phyloP scores from a whole-genome alignment of 1,139 yeast genomes.

The Pichia terricola region DNA sequence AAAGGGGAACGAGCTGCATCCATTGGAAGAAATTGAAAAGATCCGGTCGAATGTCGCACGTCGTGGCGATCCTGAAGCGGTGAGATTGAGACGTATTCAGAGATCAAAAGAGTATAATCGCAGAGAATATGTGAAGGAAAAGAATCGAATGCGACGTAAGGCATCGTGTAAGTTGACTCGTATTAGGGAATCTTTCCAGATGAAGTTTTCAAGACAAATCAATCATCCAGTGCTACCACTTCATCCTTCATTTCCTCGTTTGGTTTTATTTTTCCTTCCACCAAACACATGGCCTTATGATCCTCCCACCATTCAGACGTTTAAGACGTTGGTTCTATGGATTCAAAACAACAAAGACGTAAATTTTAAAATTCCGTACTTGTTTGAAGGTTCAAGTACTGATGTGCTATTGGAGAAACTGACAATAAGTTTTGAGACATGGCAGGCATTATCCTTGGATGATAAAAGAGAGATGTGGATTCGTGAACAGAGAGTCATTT shows the following conservation, averaged over 20 bases:
- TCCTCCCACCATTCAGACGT: conserved; percentile 37
- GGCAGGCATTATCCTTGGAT: conserved; percentile 29
- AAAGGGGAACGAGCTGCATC: conserved; percentile 37
- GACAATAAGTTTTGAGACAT: conserved; percentile 33
- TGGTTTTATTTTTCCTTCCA: conserved; percentile 36
- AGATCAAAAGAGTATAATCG: conserved; percentile 35
- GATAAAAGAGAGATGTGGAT: conserved; percentile 32
- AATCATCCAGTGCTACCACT: conserved; percentile 32
- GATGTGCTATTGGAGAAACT: conserved; percentile 24
- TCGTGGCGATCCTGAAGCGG: conserved; percentile 35
- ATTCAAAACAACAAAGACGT: conserved; percentile 13
- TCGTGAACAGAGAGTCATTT: conserved; percentile 34
- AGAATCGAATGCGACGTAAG: conserved; percentile 31
- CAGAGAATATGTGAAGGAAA: conserved; percentile 35
- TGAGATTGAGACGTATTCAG: conserved; percentile 30
- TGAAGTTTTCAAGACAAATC: conserved; percentile 28
- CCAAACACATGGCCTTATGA: conserved; percentile 40
- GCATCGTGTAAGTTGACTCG: conserved; percentile 27
- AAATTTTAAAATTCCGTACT: conserved; percentile 9
- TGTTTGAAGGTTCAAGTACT: conserved; percentile 5
- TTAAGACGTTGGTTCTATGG: conserved; percentile 17
- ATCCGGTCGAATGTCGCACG: conserved; percentile 38
- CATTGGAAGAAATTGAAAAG: conserved; percentile 32
- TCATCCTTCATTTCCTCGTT: conserved; percentile 37
- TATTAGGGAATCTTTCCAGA: conserved; percentile 28